A percentile compares a stretch with the other conserved stretches of the same genome.
These are phyloP conservation scores for Hypoxylon sp. DNA, from an alignment of 2,329 filamentous ascomycete species.

Conservation along the genomic window DNA sequence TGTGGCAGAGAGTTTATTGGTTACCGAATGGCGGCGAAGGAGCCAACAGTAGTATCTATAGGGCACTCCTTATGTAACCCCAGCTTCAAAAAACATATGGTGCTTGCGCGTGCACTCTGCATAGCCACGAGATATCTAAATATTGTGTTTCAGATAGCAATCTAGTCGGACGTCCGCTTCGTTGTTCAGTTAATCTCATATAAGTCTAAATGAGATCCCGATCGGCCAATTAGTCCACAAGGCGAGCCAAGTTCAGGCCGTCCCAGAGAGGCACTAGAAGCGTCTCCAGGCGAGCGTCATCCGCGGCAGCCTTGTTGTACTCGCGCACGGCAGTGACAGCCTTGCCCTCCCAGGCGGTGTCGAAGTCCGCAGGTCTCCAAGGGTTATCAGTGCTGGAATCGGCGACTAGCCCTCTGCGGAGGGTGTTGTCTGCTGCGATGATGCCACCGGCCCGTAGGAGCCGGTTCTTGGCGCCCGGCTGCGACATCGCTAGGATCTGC, in stretches of 20 bases:
- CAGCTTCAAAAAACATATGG: neutral
- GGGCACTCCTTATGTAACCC: neutral
- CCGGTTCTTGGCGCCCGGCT: conserved; percentile 55
- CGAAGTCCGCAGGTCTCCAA: conserved; percentile 32
- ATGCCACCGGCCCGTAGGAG: conserved; percentile 65
- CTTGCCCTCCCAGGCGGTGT: conserved; percentile 33
- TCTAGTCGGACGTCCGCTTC: neutral
- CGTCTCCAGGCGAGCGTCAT: conserved; percentile 57
- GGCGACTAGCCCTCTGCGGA: conserved; percentile 65
- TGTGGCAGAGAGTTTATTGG: conserved; percentile 14
- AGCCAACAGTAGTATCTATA: neutral
- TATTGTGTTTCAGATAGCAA: conserved; percentile 5
- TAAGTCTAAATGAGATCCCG: neutral
- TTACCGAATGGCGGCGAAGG: conserved; percentile 10
- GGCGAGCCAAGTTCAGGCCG: conserved; percentile 58
- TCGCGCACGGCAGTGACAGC: conserved; percentile 53
- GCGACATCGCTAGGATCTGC: conserved; percentile 62
- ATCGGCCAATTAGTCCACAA: conserved; percentile 40
- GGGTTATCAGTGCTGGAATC: conserved; percentile 59
- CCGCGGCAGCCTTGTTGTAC: conserved; percentile 56
- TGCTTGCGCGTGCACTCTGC: neutral
- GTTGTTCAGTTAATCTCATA: neutral
- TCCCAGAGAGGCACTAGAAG: conserved; percentile 62
- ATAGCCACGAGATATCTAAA: neutral
- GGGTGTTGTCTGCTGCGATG: conserved; percentile 69